These are phyloP conservation scores for Pseudogymnoascus sp. DNA, from an alignment of 2,329 filamentous ascomycete genomes.

Conservation along the genomic window DNA sequence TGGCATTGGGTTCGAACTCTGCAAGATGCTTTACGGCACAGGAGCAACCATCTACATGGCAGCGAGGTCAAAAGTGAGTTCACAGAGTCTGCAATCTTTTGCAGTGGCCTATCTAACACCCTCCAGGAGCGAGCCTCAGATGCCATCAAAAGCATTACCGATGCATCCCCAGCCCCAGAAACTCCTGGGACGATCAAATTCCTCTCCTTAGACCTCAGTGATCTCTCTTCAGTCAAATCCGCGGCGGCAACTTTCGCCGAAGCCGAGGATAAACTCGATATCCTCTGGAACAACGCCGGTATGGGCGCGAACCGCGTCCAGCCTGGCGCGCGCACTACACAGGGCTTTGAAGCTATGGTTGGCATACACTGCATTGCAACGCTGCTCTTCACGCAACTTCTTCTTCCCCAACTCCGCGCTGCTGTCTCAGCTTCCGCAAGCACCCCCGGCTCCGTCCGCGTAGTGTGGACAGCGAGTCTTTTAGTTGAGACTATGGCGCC, in stretches of 20 bases:
- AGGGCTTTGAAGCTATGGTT: slow-evolving; percentile 16
- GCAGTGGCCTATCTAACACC: neutral
- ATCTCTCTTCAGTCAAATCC: slow-evolving; percentile 22
- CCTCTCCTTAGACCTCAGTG: slow-evolving; percentile 31
- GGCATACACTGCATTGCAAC: slow-evolving; percentile 17
- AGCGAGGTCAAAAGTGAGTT: slow-evolving; percentile 29
- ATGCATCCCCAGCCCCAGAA: slow-evolving; percentile 24
- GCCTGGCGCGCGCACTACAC: neutral
- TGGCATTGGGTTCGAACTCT: slow-evolving; percentile 39
- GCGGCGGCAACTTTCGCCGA: slow-evolving; percentile 19
- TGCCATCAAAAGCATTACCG: slow-evolving; percentile 34
- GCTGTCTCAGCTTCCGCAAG: slow-evolving; percentile 1
- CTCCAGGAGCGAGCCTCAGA: slow-evolving; percentile 28
- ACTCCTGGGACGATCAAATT: slow-evolving; percentile 30
- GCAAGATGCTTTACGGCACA: slow-evolving; percentile 40
- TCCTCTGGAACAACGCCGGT: slow-evolving; percentile 24
- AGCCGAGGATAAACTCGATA: slow-evolving; percentile 18
- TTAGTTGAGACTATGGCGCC: slow-evolving; percentile 16
- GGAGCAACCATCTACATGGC: slow-evolving; percentile 44
- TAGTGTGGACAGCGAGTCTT: slow-evolving; percentile 18
- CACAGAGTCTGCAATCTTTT: neutral
- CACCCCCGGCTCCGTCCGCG: slow-evolving; percentile 14
- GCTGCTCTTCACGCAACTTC: slow-evolving; percentile 21
- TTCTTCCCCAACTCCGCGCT: slow-evolving; percentile 35
- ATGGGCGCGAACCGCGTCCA: slow-evolving; percentile 11